Evolutionary conservation across 2,329 filamentous ascomycete genomes (phyloP).

Genomic region (Pseudocercospora macadamiae): DNA sequence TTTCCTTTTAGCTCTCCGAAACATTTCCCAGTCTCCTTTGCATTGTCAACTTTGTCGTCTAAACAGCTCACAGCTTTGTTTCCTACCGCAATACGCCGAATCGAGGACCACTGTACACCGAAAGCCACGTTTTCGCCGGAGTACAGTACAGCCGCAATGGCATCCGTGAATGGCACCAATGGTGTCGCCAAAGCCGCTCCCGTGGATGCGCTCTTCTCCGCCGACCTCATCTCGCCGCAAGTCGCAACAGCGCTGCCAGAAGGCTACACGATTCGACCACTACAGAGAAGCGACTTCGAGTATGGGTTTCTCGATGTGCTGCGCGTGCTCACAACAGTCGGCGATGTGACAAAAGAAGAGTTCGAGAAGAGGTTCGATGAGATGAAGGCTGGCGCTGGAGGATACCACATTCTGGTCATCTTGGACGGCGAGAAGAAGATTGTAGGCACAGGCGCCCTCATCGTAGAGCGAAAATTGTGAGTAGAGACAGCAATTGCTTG

Average conservation of each 20-base stretch:
- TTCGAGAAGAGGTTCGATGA: conserved; percentile 83
- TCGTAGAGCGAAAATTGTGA: conserved; percentile 93
- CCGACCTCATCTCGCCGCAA: conserved; percentile 73
- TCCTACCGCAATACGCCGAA: no score
- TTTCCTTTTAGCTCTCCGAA: neutral
- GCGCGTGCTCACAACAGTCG: conserved; percentile 88
- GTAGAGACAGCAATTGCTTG: conserved; percentile 45
- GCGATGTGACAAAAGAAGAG: conserved; percentile 74
- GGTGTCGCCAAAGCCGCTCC: neutral
- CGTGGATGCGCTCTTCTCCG: conserved; percentile 67
- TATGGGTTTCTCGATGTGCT: conserved; percentile 88
- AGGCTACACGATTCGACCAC: conserved; percentile 79
- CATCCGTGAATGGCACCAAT: conserved; percentile 13
- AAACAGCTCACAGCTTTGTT: neutral
- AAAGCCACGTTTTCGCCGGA: neutral
- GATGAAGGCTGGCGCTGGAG: conserved; percentile 70
- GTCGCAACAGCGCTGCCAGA: conserved; percentile 74
- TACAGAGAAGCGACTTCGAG: conserved; percentile 76
- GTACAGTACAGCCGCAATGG: conserved; percentile 4
- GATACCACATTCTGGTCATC: conserved; percentile 86
- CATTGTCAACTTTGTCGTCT: neutral
- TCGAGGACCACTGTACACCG: no score
- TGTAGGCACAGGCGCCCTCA: conserved; percentile 86
- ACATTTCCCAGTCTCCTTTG: neutral
- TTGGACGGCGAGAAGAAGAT: conserved; percentile 71